Evolutionary conservation across 2,329 filamentous ascomycete species (phyloP), one percentile per base, ranked within the genome.

Genomic region (Canariomyces notabilis): DNA sequence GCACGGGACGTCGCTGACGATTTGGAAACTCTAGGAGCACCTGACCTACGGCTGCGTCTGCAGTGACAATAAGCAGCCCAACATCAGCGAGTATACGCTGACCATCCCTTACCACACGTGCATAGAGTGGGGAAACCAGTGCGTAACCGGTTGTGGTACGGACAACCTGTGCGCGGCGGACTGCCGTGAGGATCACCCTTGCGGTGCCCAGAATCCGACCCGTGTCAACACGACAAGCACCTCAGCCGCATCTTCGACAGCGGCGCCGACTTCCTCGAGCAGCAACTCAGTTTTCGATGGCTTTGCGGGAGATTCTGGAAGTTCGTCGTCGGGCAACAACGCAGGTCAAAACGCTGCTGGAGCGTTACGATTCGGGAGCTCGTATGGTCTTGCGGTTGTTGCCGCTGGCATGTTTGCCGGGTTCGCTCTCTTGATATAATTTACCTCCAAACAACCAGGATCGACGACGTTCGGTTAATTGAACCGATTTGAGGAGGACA

Each of bases 81-180:
- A 90, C 67, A 68, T 87, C 39, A 80, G 83, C 59, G 76, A 90
- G 67, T 93, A 85, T 75, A 83, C 82, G 16, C 75, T 88, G 57
- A 90, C 87, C 1, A 72, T 93, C 20, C 87, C 87, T 26, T 91
- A 80, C 75, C 87, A 82, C 69, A 75, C 82, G 58, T 93, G 87
- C 76, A 75, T 74, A 37, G 75, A 85, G 67, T 88, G 77, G 75
- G 83, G 79, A 57, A 80, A 71, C 63, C 78, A 88, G 66, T 89
- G 85, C 63, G 80, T 85, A 11, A 60, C 55, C 2, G 65, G 51
- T 48, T 89, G 85, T 66, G 69, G 66, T 26, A 62, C 67, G 53
- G 71, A 83, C 65, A 73, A 74, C 56, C 52, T 58, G n/a, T 89
- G 86, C 63, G 64, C 75, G n/a, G 66, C 68, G 49, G 57, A 66